Base-by-base conservation (phyloP, 2,329 filamentous ascomycete genomes). In the Cytospora piceae region DNA sequence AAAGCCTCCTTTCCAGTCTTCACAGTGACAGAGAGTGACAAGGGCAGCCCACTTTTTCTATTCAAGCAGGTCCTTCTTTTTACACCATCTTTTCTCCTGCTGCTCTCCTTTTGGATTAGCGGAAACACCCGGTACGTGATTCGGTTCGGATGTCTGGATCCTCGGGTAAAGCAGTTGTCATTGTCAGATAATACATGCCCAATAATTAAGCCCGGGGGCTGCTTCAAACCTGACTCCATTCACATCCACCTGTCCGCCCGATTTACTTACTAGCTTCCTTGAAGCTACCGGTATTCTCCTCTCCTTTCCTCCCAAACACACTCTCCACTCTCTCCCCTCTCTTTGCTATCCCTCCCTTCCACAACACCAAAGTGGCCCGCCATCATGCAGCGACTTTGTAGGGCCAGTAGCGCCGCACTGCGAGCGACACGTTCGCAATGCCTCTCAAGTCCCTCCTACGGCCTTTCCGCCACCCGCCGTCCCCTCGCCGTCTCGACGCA, bases 401-500 rank as follows among this genome's bases (percentile, higher is more conserved):
- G 66, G 39, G 66, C 58, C 29, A 66, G 66, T 63, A 66, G 63
- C 59, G 49, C 55, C 29, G 75, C 72, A 71, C 76, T 72, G 67
- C 75, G 67, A 69, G 72, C 64, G 61, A 70, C 67, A 71, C 77
- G 67, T 73, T 72, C 73, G 65, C 71, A 78, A 74, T 79, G 79
- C 73, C 76, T 81, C 73, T 80, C 82, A 71, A 78, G 49, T 46
- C 60, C 55, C 37, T 55, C 67, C 31, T 64, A 58, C 54, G 52
- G 61, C 78, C 75, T 83, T 72, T 72, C 79, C 55, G 75, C 82
- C 67, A 72, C 77, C 70, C 83, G 84, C 65, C 81, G 83, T 60
- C 80, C 84, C 61, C 74, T 84, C 73, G 80, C 83, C 71, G 69
- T 85, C 67, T 76, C 81, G 68, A 75, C 79, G 66, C 83, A 84